These are phyloP conservation scores for Penicillium chermesinum DNA, from an alignment of 495 filamentous ascomycete genomes.

Conservation along the genomic window DNA sequence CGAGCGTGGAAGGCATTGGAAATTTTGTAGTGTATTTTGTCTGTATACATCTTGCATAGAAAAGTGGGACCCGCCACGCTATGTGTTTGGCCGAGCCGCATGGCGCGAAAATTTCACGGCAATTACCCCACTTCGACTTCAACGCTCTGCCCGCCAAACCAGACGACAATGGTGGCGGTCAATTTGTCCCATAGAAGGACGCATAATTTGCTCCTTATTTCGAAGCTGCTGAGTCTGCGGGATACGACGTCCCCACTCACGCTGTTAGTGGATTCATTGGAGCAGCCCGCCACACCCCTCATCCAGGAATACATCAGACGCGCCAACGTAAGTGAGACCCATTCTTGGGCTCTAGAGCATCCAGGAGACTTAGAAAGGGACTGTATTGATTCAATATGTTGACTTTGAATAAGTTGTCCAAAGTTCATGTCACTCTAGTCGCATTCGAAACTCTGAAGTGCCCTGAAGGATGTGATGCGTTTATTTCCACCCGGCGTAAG, in stretches of 20 bases:
- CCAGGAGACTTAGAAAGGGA: too few species aligned
- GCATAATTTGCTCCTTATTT: conserved; percentile 81
- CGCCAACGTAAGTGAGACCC: conserved; percentile 68
- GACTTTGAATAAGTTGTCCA: too few species aligned
- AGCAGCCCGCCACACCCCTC: conserved; percentile 71
- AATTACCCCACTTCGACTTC: conserved; percentile 23
- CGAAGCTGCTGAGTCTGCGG: conserved; percentile 71
- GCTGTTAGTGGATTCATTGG: conserved; percentile 74
- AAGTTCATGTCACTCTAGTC: conserved; percentile 64
- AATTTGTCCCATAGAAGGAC: conserved; percentile 65
- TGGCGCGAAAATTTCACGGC: conserved; percentile 17
- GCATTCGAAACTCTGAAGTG: conserved; percentile 69
- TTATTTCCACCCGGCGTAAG: conserved; percentile 61
- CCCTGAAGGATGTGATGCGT: conserved; percentile 50
- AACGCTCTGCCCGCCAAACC: conserved; percentile 3
- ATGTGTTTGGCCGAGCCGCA: too few species aligned
- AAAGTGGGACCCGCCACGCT: too few species aligned
- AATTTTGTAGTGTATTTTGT: too few species aligned
- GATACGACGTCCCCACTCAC: conserved; percentile 84
- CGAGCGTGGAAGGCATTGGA: too few species aligned
- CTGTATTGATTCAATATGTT: too few species aligned
- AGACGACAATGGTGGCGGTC: conserved; percentile 28
- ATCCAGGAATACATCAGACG: conserved; percentile 67
- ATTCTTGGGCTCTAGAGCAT: conserved; percentile 18
- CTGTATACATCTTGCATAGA: too few species aligned